Conservation (phyloP, 2,329 filamentous ascomycete species). For the Aspergillus unguis region DNA sequence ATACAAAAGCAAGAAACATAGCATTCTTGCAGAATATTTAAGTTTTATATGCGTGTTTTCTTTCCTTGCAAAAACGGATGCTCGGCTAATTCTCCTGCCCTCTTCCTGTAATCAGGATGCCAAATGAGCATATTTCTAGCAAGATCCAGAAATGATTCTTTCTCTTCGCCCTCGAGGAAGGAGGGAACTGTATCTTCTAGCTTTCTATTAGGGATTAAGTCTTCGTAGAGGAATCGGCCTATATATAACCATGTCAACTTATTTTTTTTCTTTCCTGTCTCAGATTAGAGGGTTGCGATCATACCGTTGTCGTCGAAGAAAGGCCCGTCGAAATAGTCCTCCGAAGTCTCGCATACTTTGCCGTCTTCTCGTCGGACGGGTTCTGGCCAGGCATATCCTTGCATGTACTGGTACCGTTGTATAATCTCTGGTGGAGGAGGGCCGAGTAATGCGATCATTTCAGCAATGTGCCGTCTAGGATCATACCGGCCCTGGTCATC, state of each 20-base stretch:
- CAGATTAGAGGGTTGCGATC: constrained; percentile 13
- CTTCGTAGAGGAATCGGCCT: constrained; percentile 34
- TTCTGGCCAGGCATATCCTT: constrained; percentile 28
- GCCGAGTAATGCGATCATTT: constrained; percentile 45
- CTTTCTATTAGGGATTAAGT: constrained; percentile 32
- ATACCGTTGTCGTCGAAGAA: constrained; percentile 37
- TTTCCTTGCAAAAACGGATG: constrained; percentile 32
- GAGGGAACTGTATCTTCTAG: constrained; percentile 25
- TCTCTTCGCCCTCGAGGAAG: constrained; percentile 30
- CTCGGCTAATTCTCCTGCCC: constrained; percentile 26
- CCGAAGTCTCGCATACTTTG: constrained; percentile 30
- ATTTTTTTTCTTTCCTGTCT: constrained; percentile 18
- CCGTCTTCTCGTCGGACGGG: constrained; percentile 28
- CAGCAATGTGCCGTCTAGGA: constrained; percentile 39
- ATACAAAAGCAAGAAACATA: too few relatives aligned
- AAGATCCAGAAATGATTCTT: constrained; percentile 30
- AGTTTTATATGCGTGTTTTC: constrained; percentile 11
- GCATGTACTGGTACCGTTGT: constrained; percentile 32
- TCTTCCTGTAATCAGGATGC: constrained; percentile 28
- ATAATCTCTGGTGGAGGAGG: constrained; percentile 37
- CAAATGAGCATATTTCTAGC: constrained; percentile 31
- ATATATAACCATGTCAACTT: not conserved
- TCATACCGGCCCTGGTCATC: constrained; percentile 35
- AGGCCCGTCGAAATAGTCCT: constrained; percentile 36
- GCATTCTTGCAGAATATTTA: too few relatives aligned